phyloP scores from a whole-genome alignment of 352 stramenopile species.

The Phytophthora podocarpi region DNA sequence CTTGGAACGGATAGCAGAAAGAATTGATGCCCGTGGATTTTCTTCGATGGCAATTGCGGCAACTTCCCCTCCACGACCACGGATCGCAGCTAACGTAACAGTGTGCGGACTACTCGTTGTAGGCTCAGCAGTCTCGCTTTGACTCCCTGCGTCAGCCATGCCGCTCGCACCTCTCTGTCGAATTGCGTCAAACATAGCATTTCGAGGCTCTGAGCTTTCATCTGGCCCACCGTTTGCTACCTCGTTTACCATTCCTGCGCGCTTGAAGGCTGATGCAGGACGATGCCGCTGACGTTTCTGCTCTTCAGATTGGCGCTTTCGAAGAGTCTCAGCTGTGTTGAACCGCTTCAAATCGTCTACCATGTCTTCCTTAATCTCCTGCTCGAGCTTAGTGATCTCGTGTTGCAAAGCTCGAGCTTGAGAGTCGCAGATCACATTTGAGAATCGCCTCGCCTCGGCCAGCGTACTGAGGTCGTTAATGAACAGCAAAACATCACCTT shows the following conservation, averaged over 20 bases:
- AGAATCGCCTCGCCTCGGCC: constrained; percentile 65
- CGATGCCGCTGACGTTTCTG: constrained; percentile 13
- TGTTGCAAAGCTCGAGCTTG: constrained; percentile 56
- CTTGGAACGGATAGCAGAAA: background rate
- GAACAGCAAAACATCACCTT: constrained; percentile 72
- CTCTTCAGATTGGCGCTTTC: constrained; percentile 40
- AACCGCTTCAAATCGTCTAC: constrained; percentile 56
- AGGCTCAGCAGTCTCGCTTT: background rate
- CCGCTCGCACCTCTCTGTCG: constrained; percentile 13
- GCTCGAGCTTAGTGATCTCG: constrained; percentile 57
- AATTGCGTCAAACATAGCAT: constrained; percentile 39
- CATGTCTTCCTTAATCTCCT: constrained; percentile 82
- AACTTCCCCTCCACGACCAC: constrained; percentile 1
- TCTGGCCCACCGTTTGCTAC: background rate
- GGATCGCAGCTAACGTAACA: constrained; percentile 24
- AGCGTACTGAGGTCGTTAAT: constrained; percentile 64
- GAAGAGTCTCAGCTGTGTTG: constrained; percentile 47
- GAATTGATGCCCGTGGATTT: background rate
- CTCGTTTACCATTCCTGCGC: background rate
- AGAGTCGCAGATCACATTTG: constrained; percentile 68
- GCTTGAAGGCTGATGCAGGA: background rate
- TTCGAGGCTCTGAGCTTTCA: constrained; percentile 13
- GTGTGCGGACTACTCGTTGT: constrained; percentile 1
- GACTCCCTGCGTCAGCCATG: background rate
- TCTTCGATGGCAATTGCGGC: background rate